phyloP scores from a whole-genome alignment of 371 early-diverging fungal species.

The Rhizomucor pusillus region DNA sequence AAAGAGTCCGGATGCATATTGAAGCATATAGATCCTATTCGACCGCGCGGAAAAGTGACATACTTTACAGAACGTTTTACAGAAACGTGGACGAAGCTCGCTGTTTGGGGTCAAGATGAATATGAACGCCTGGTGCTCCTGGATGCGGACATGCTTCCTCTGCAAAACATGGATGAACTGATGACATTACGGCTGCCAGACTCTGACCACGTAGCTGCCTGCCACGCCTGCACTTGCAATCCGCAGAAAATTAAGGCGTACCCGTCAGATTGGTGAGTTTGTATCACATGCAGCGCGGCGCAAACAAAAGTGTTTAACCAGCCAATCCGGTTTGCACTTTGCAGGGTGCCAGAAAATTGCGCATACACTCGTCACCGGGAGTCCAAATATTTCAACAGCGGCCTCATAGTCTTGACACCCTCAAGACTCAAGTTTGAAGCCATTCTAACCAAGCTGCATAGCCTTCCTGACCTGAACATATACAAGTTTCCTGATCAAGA shows the following conservation, averaged over 20 bases:
- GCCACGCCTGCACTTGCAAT: slow-evolving; percentile 51
- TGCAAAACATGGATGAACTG: slow-evolving; percentile 75
- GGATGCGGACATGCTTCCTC: slow-evolving; percentile 84
- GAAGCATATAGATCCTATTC: slow-evolving; percentile 61
- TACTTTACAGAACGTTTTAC: slow-evolving; percentile 31
- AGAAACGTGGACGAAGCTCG: slow-evolving; percentile 82
- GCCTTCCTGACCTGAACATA: slow-evolving; percentile 14
- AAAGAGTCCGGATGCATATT: slow-evolving; percentile 66
- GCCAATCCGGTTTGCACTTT: neutral
- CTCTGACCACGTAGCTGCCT: slow-evolving; percentile 28
- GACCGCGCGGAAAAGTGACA: slow-evolving; percentile 71
- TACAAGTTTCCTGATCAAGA: slow-evolving; percentile 54
- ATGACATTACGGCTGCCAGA: slow-evolving; percentile 22
- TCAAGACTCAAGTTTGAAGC: slow-evolving; percentile 20
- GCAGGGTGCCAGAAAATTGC: slow-evolving; percentile 47
- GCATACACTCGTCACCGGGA: slow-evolving; percentile 24
- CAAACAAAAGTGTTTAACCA: neutral
- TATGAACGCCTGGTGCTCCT: slow-evolving; percentile 71
- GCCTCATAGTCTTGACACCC: slow-evolving; percentile 44
- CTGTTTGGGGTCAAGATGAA: slow-evolving; percentile 68
- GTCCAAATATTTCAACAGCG: slow-evolving; percentile 49
- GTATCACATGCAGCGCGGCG: neutral
- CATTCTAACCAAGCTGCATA: slow-evolving; percentile 22
- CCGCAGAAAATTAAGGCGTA: slow-evolving; percentile 29
- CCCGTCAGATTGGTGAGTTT: slow-evolving; percentile 37